These are phyloP conservation scores for Beverwykella pulmonaria DNA, from an alignment of 495 filamentous ascomycete genomes.

Conservation along the genomic window DNA sequence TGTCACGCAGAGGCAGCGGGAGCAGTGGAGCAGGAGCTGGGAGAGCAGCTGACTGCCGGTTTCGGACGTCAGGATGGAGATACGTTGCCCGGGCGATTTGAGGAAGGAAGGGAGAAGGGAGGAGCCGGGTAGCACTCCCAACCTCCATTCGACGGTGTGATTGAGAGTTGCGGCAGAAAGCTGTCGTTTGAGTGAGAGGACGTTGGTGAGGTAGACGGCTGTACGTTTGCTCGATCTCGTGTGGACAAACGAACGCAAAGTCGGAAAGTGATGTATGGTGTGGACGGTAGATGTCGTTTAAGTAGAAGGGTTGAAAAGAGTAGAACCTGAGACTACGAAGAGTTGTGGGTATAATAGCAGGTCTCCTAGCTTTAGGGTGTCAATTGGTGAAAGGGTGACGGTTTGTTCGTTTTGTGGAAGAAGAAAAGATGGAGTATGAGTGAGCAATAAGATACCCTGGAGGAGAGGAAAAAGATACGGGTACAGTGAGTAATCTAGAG, in stretches of 20 bases:
- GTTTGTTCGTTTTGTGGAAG: too few relatives aligned
- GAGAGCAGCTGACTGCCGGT: neutral
- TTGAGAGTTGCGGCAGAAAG: neutral
- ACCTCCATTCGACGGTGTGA: neutral
- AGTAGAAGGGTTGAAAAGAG: too few relatives aligned
- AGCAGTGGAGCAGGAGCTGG: neutral
- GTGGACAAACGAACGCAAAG: neutral
- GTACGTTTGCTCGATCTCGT: neutral
- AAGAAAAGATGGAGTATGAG: too few relatives aligned
- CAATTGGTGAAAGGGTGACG: too few relatives aligned
- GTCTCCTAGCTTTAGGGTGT: too few relatives aligned
- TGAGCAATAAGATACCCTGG: too few relatives aligned
- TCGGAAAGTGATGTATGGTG: neutral
- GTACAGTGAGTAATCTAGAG: too few relatives aligned
- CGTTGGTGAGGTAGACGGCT: neutral
- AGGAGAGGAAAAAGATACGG: too few relatives aligned
- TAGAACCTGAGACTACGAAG: too few relatives aligned
- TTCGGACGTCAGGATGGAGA: neutral
- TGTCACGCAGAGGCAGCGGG: neutral
- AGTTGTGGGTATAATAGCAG: too few relatives aligned
- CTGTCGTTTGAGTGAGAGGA: neutral
- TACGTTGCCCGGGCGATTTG: too few relatives aligned
- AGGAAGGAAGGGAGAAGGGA: neutral
- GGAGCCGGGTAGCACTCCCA: neutral
- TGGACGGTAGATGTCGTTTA: too few relatives aligned